Evolutionary conservation across 2,329 filamentous ascomycete species (phyloP).

Genomic region (Parascedosporium putredinis): DNA sequence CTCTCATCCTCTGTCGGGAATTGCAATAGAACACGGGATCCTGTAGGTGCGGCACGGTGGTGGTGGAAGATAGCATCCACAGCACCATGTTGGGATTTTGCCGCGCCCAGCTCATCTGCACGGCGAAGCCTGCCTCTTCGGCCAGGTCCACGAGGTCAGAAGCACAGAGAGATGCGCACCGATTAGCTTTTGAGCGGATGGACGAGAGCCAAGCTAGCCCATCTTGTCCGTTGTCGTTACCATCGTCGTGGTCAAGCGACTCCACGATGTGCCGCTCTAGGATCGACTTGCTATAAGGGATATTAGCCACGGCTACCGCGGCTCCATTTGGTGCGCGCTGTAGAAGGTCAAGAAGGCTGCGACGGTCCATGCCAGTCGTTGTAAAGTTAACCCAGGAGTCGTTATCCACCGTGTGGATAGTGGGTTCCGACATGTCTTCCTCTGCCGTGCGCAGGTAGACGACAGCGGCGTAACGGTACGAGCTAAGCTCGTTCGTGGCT

Average conservation of each 20-base stretch:
- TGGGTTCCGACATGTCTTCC: neutral
- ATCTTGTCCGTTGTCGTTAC: constrained; percentile 30
- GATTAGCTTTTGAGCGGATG: constrained; percentile 18
- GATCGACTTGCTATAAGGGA: constrained; percentile 20
- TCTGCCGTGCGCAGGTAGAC: constrained; percentile 11
- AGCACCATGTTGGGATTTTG: constrained; percentile 11
- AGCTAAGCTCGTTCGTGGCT: constrained; percentile 20
- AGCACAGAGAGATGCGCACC: constrained; percentile 25
- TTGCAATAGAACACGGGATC: neutral
- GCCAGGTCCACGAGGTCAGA: constrained; percentile 30
- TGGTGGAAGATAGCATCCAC: constrained; percentile 15
- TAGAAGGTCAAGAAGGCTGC: constrained; percentile 9
- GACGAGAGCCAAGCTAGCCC: constrained; percentile 14
- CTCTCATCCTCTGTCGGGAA: neutral
- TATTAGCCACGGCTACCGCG: constrained; percentile 15
- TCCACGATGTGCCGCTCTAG: constrained; percentile 16
- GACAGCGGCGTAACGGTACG: constrained; percentile 19
- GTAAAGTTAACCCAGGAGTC: neutral
- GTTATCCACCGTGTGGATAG: neutral
- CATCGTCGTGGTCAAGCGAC: constrained; percentile 15
- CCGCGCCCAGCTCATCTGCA: constrained; percentile 19
- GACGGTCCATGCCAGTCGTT: neutral
- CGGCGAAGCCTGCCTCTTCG: constrained; percentile 31
- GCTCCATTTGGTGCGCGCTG: neutral
- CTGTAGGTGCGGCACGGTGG: neutral